phyloP scores from a whole-genome alignment of 2,329 filamentous ascomycete species.

The Talaromyces amestolkiae region DNA sequence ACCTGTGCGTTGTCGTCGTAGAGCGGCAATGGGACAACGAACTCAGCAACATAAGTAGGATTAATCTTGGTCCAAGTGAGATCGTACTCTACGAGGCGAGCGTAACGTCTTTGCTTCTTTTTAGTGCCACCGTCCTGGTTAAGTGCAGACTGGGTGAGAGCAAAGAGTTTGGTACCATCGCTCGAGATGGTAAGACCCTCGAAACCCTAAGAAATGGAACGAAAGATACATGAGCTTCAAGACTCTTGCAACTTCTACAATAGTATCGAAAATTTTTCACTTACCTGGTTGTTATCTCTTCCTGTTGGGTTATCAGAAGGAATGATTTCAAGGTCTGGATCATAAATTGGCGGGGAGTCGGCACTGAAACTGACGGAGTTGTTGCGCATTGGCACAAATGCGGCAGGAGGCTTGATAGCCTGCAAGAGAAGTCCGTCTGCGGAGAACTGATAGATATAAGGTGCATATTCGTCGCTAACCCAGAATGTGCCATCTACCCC shows the following conservation, averaged over 20 bases:
- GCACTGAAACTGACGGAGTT: conserved; percentile 61
- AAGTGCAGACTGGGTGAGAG: conserved; percentile 64
- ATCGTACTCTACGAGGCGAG: conserved; percentile 64
- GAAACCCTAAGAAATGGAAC: conserved; percentile 59
- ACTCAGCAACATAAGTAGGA: conserved; percentile 58
- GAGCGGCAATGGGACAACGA: conserved; percentile 63
- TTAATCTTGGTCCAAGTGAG: conserved; percentile 42
- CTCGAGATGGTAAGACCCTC: conserved; percentile 65
- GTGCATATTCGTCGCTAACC: conserved; percentile 69
- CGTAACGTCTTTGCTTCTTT: conserved; percentile 55
- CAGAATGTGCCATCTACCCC: conserved; percentile 62
- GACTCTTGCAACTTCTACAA: neutral
- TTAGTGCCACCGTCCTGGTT: conserved; percentile 61
- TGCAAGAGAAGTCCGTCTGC: conserved; percentile 57
- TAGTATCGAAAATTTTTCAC: neutral
- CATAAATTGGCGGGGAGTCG: conserved; percentile 61
- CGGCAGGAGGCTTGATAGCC: conserved; percentile 64
- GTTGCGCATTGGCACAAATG: conserved; percentile 64
- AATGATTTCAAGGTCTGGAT: conserved; percentile 47
- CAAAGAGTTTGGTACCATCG: conserved; percentile 63
- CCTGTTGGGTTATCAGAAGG: conserved; percentile 61
- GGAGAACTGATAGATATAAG: conserved; percentile 67
- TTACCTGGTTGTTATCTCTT: conserved; percentile 59
- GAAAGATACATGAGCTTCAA: neutral
- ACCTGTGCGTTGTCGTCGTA: conserved; percentile 53